Evolutionary conservation across 108 stramenopile species (phyloP).

Genomic region (Aurantiochytrium sp.): DNA sequence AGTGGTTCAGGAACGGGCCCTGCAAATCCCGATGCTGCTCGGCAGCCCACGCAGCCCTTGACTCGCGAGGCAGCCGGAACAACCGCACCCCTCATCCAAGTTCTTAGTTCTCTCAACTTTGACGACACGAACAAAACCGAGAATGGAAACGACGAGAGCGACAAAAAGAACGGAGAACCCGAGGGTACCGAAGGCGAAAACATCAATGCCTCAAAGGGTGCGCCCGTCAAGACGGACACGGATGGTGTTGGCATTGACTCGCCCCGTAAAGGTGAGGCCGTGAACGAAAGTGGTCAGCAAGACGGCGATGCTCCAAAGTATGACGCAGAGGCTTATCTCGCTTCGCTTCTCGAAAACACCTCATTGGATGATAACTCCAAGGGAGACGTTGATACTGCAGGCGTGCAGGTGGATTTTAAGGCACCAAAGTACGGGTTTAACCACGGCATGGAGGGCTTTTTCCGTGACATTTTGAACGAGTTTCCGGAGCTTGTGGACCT

Average conservation of each 20-base stretch:
- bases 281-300: too few species aligned
- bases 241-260: too few species aligned
- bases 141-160: background rate
- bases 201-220: too few species aligned
- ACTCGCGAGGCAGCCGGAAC: background rate
- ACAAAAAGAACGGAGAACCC: too few species aligned
- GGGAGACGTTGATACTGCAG: background rate
- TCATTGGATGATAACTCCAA: background rate
- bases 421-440: background rate
- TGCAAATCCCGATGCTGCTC: background rate
- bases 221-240: too few species aligned
- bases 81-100: background rate
- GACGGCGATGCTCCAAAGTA: too few species aligned
- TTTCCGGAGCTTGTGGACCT: constrained; percentile 6
- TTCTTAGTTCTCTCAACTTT: background rate
- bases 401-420: background rate
- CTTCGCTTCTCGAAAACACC: background rate
- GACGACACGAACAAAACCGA: background rate
- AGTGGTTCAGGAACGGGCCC: background rate
- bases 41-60: background rate
- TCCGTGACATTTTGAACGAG: background rate
- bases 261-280: too few species aligned
- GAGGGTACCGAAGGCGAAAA: too few species aligned
- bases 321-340: background rate
- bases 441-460: background rate